These are phyloP conservation scores for Protea cynaroides DNA, from an alignment of 164 flowering plant genomes.

Conservation along the genomic window DNA sequence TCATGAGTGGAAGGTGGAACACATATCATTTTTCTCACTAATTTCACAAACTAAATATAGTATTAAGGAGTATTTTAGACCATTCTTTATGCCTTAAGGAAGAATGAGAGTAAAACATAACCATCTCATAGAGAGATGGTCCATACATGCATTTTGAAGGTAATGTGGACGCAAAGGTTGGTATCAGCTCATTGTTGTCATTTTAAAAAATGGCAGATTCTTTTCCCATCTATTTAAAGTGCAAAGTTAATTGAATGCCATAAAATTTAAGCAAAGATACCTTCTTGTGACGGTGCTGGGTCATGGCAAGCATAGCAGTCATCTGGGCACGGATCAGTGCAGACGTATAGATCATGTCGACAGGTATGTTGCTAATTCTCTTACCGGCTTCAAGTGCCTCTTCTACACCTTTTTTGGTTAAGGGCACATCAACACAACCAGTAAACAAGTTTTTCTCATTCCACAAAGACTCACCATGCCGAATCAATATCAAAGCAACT, in stretches of 20 bases:
- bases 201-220: neutral
- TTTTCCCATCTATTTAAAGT: neutral
- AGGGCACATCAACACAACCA: constrained; percentile 98
- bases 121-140: neutral
- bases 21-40: neutral
- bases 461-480: constrained; percentile 99
- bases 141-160: neutral
- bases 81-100: neutral
- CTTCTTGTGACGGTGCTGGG: constrained; percentile 94
- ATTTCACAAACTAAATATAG: neutral
- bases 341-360: constrained; percentile 89
- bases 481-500: constrained; percentile 75
- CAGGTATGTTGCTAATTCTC: constrained; percentile 92
- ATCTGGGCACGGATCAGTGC: constrained; percentile 93
- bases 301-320: constrained; percentile 99
- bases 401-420: constrained; percentile 86
- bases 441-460: constrained; percentile 93
- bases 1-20: neutral
- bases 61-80: neutral
- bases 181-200: too few relatives aligned
- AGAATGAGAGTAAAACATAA: too few relatives aligned
- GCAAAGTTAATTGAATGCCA: neutral
- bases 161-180: neutral
- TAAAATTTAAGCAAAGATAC: constrained; percentile 23
- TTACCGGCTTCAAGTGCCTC: constrained; percentile 98